phyloP scores from a whole-genome alignment of 495 filamentous ascomycete species.

The Sphaerosporella brunnea region DNA sequence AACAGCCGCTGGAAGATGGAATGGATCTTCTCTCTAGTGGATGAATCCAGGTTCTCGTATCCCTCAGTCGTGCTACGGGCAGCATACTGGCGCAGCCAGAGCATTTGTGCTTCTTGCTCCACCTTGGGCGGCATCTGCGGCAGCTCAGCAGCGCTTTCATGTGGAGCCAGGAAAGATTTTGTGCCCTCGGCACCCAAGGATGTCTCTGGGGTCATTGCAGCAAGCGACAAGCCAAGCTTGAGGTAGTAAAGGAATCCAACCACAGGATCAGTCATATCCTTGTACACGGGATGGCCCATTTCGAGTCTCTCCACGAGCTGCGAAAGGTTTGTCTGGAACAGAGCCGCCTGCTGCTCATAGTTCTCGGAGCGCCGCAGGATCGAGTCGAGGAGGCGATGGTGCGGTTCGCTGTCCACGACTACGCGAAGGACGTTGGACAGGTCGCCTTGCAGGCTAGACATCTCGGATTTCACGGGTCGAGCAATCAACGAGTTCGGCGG shows the following conservation, averaged over 20 bases:
- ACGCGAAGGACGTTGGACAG: slow-evolving; percentile 57
- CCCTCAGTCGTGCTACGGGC: slow-evolving; percentile 13
- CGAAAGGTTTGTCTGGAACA: slow-evolving; percentile 53
- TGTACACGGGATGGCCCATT: slow-evolving; percentile 52
- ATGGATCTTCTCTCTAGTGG: slow-evolving; percentile 10
- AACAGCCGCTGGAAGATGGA: slow-evolving; percentile 53
- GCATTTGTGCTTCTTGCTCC: slow-evolving; percentile 29
- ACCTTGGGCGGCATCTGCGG: not conserved
- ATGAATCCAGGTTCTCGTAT: slow-evolving; percentile 1
- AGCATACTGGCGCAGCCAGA: slow-evolving; percentile 17
- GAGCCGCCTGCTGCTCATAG: slow-evolving; percentile 29
- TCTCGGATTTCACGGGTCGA: slow-evolving; percentile 47
- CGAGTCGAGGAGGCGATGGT: slow-evolving; percentile 18
- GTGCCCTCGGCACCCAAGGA: not conserved
- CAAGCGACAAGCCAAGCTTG: slow-evolving; percentile 53
- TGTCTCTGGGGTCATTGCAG: slow-evolving; percentile 26
- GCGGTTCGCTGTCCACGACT: slow-evolving; percentile 40
- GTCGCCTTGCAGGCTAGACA: slow-evolving; percentile 60
- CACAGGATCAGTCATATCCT: slow-evolving; percentile 63
- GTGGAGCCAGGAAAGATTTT: not conserved
- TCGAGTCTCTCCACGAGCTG: slow-evolving; percentile 49
- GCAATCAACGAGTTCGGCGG: slow-evolving; percentile 41
- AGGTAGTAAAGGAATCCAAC: slow-evolving; percentile 69
- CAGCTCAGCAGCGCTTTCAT: not conserved
- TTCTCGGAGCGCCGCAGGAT: slow-evolving; percentile 12